Base-by-base conservation (phyloP, 371 early-diverging fungal species). In the Chytridium lagenaria region DNA sequence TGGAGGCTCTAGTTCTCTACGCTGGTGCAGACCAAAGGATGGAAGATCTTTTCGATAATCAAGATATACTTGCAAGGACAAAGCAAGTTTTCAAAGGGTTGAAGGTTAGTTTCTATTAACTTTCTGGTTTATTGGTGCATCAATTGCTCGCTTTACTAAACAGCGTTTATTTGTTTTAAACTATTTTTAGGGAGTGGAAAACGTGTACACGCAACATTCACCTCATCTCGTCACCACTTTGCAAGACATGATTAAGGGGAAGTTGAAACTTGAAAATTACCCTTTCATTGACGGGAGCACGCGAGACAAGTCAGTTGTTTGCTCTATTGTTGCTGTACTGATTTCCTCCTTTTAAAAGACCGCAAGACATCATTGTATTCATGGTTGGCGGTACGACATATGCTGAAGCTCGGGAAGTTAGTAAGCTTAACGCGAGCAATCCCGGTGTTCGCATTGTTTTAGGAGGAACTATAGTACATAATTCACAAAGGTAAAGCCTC, bases 151-250 rank as follows among this genome's bases (percentile, higher is more conserved):
- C 19, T 44, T 19, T 44, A 19, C 44, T 12, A 19, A 44, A 19
- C 19, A 44, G 44, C 23, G 49, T 23, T 51, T 30, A 16, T 49
- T 64, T 10, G 10, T 37, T 26, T 15, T 22, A 7, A 57, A 33
- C 23, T 22, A 75, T 23, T 10, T 66, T 28, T 81, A 92, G 85
- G 99, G 97, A 1, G 95, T 95, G n/a, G 98, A 98, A 70, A 98
- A 98, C 74, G 97, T 98, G 15, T 98, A 97, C 80, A 97, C 98
- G 12, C 96, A 96, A 76, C 98, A 98, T 78, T 87, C 87, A n/a
- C 96, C 98, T 10, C 87, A 89, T 7, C 71, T 98, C 52, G 90
- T 88, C 0, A 90, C 91, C 38, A 92, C 90, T 34, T 52, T 98
- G 31, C 91, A 94, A 70, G 81, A 86, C 44, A 71, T 94, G 57